Evolutionary conservation across 805 yeast species (phyloP).

Genomic region (Lipomyces spencermartinsiae): DNA sequence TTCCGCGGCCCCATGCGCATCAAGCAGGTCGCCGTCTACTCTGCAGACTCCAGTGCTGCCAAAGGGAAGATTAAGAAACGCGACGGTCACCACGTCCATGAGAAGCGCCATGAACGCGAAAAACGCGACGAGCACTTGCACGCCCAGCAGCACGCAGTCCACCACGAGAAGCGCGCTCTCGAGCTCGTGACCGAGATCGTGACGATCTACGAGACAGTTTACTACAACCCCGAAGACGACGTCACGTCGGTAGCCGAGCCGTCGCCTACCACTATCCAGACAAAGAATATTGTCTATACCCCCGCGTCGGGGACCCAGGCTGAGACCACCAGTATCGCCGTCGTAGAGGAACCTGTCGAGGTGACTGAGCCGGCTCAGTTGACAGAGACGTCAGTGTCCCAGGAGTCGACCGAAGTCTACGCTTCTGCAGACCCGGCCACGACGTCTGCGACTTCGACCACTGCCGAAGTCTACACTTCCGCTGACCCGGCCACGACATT

Average conservation of each 20-base stretch:
- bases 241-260: constrained; percentile 43
- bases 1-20: constrained; percentile 88
- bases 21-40: constrained; percentile 87
- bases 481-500: constrained; percentile 25
- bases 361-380: constrained; percentile 38
- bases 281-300: constrained; percentile 25
- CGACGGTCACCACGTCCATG: constrained; percentile 31
- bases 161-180: constrained; percentile 63
- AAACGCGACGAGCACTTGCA: constrained; percentile 56
- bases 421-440: constrained; percentile 44
- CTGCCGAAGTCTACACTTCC: background rate
- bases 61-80: constrained; percentile 38
- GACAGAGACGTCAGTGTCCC: constrained; percentile 42
- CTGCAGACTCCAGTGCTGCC: constrained; percentile 55
- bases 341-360: constrained; percentile 25
- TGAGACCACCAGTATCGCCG: constrained; percentile 25
- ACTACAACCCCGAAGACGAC: constrained; percentile 37
- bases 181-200: constrained; percentile 79
- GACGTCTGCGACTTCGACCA: background rate
- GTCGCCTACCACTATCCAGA: constrained; percentile 29
- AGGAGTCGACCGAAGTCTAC: constrained; percentile 36
- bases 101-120: constrained; percentile 3
- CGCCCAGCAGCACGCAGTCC: constrained; percentile 48
- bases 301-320: constrained; percentile 15
- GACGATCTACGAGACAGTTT: constrained; percentile 57